Evolutionary conservation across 208 protist species (phyloP).

Genomic region (Wallacemonas sp.): DNA sequence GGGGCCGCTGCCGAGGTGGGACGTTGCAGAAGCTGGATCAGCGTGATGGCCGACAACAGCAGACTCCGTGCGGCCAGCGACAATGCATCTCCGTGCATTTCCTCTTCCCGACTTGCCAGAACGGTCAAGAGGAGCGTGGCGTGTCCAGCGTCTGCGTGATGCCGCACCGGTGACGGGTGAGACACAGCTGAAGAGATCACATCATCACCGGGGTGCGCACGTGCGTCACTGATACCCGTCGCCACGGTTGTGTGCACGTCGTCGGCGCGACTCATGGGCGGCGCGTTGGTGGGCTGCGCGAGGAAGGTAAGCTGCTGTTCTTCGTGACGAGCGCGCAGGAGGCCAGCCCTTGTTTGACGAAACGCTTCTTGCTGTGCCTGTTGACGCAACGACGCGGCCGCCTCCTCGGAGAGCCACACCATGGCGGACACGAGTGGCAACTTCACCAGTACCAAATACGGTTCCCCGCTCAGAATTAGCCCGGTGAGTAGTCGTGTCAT

Average conservation of each 20-base stretch:
- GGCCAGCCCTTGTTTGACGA: constrained; percentile 5
- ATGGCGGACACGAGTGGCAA: constrained; percentile 3
- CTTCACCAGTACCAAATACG: constrained; percentile 14
- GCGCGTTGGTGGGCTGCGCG: too few relatives aligned
- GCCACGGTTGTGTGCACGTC: neutral
- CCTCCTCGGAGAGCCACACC: constrained; percentile 19
- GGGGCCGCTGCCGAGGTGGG: neutral
- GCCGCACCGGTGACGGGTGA: too few relatives aligned
- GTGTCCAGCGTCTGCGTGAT: too few relatives aligned
- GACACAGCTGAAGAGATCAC: too few relatives aligned
- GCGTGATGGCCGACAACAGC: too few relatives aligned
- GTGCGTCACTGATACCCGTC: too few relatives aligned
- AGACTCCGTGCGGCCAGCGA: too few relatives aligned
- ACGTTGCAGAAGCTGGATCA: neutral
- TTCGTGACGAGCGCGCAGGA: neutral
- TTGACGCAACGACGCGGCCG: constrained; percentile 8
- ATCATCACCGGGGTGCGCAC: too few relatives aligned
- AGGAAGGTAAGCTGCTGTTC: constrained; percentile 4
- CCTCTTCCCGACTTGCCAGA: too few relatives aligned
- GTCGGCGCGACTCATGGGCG: neutral
- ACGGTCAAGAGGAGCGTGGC: too few relatives aligned
- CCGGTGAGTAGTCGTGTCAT: neutral
- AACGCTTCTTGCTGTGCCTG: constrained; percentile 14
- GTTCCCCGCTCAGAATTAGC: constrained; percentile 7
- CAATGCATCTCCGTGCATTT: too few relatives aligned